Conservation (phyloP, 2,329 filamentous ascomycete species). For the Pseudogymnoascus sp. region DNA sequence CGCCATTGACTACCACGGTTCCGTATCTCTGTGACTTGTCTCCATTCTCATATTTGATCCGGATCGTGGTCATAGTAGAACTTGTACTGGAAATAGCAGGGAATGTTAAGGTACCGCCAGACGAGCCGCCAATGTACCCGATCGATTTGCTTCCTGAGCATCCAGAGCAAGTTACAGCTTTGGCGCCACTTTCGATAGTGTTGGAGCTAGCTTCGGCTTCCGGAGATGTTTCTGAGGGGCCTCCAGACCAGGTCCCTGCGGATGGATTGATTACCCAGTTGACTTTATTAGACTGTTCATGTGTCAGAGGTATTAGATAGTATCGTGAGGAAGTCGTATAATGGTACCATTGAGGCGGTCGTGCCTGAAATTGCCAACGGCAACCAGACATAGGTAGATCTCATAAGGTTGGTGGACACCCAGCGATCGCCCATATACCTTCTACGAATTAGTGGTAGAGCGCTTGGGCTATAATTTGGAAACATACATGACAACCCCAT, state of each 20-base stretch:
- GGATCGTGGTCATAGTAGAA: slow-evolving; percentile 41
- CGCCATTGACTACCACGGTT: slow-evolving; percentile 48
- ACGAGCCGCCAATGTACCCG: slow-evolving; percentile 46
- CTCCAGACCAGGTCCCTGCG: slow-evolving; percentile 36
- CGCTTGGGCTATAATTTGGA: background rate
- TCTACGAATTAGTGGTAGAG: background rate
- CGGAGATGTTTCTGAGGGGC: slow-evolving; percentile 37
- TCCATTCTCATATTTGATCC: slow-evolving; percentile 48
- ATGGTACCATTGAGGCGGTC: slow-evolving; percentile 36
- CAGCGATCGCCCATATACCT: slow-evolving; percentile 64
- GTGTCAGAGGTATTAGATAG: background rate
- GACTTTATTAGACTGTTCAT: slow-evolving; percentile 37
- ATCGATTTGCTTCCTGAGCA: slow-evolving; percentile 43
- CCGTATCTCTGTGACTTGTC: slow-evolving; percentile 45
- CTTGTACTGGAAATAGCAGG: slow-evolving; percentile 35
- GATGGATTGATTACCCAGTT: slow-evolving; percentile 44
- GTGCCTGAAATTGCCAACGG: slow-evolving; percentile 47
- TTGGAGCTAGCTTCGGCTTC: slow-evolving; percentile 42
- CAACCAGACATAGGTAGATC: slow-evolving; percentile 57
- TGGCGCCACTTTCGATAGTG: slow-evolving; percentile 38
- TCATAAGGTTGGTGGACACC: slow-evolving; percentile 49
- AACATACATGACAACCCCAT: slow-evolving; percentile 23
- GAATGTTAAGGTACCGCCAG: slow-evolving; percentile 41
- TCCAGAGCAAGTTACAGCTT: slow-evolving; percentile 37
- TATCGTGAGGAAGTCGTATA: background rate